Percentiles rank a stretch among this genome's conserved stretches.
These are phyloP conservation scores for Kodamaea ohmeri DNA, from an alignment of 1,139 yeast genomes.

Conservation along the genomic window DNA sequence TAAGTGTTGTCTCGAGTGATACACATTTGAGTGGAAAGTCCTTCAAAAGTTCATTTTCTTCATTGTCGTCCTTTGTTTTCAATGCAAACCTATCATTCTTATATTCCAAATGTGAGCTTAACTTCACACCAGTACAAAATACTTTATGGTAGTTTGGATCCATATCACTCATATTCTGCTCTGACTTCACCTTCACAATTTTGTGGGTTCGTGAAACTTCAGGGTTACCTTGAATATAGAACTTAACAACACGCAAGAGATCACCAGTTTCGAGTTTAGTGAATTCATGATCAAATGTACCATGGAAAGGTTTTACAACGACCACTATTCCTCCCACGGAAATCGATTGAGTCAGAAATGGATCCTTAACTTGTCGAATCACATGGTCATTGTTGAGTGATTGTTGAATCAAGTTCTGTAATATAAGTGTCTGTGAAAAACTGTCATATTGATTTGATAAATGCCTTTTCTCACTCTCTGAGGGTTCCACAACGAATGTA, in stretches of 20 bases:
- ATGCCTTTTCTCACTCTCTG: constrained; percentile 14
- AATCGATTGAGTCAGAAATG: constrained; percentile 28
- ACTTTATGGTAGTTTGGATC: constrained; percentile 21
- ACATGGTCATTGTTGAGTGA: constrained; percentile 15
- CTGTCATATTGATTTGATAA: constrained; percentile 25
- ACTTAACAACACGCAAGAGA: constrained; percentile 29
- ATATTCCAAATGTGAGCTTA: constrained; percentile 29
- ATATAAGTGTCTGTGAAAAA: constrained; percentile 28
- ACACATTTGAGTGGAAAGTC: constrained; percentile 33
- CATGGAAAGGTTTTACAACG: constrained; percentile 33
- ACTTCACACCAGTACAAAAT: constrained; percentile 33
- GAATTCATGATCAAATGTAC: constrained; percentile 24
- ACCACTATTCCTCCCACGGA: constrained; percentile 36
- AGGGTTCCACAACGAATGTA: constrained; percentile 19
- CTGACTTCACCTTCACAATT: background rate
- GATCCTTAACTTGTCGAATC: constrained; percentile 30
- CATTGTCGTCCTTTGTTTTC: constrained; percentile 15
- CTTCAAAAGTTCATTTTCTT: constrained; percentile 17
- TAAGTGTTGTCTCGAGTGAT: constrained; percentile 27
- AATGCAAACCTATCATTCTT: constrained; percentile 20
- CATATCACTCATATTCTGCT: constrained; percentile 9
- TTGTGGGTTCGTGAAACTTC: too few relatives aligned
- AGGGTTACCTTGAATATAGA: constrained; percentile 21
- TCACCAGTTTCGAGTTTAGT: constrained; percentile 33
- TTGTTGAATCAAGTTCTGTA: constrained; percentile 25